Percentiles rank a stretch among this genome's conserved stretches.
Conservation (phyloP, 2,329 filamentous ascomycete species). For the Epichloe typhina region DNA sequence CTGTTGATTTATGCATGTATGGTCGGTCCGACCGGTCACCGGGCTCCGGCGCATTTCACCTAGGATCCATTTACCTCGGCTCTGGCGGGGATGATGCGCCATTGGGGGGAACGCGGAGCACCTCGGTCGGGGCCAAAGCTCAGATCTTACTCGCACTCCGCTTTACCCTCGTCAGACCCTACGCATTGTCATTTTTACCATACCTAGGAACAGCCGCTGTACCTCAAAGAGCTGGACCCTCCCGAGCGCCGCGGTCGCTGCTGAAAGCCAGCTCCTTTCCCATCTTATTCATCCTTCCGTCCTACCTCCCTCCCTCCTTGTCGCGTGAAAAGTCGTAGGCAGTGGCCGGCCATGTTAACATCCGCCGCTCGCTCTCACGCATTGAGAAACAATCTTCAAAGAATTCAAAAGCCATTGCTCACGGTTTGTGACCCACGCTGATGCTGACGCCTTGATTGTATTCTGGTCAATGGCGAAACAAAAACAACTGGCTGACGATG, state of each 20-base stretch:
- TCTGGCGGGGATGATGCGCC: not conserved
- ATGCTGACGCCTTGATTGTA: not conserved
- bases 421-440: not conserved
- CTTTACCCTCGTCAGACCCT: not conserved
- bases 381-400: constrained; percentile 22
- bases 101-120: not conserved
- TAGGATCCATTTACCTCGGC: constrained; percentile 3
- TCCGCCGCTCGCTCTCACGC: constrained; percentile 18
- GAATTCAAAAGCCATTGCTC: constrained; percentile 13
- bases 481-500: not conserved
- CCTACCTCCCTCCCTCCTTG: not conserved
- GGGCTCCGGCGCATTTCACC: not conserved
- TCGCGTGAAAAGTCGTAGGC: not conserved
- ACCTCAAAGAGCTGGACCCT: not conserved
- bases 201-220: not conserved
- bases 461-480: not conserved
- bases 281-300: not conserved
- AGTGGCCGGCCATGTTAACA: constrained; percentile 21
- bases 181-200: not conserved
- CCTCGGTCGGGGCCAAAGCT: not conserved
- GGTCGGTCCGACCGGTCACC: not conserved
- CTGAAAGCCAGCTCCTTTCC: not conserved
- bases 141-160: not conserved
- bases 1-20: not conserved
- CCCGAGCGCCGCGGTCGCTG: constrained; percentile 1